Conservation (phyloP, 148 eudicot genomes). For the Persicaria tinctoria region DNA sequence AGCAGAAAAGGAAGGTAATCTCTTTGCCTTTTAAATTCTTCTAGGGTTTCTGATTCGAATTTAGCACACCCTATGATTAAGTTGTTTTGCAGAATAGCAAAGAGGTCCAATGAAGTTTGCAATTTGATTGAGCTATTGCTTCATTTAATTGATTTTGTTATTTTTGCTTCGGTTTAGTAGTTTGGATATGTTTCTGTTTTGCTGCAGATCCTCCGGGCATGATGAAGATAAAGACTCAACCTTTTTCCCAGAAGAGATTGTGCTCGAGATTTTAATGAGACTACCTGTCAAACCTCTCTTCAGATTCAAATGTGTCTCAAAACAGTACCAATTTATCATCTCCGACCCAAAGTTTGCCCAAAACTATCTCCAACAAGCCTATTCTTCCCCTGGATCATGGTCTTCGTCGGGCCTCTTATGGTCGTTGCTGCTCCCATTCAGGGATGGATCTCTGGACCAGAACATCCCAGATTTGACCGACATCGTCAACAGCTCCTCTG, state of each 20-base stretch:
- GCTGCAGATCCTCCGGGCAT: background rate
- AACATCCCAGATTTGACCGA: background rate
- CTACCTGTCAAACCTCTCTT: background rate
- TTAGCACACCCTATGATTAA: too few species aligned
- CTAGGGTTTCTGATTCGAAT: too few species aligned
- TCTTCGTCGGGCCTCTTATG: background rate
- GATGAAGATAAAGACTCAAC: background rate
- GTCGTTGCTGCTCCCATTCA: background rate
- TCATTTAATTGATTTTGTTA: too few species aligned
- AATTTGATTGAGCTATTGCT: too few species aligned
- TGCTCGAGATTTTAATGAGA: background rate
- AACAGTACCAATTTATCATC: background rate
- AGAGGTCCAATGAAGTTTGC: too few species aligned
- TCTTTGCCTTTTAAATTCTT: too few species aligned
- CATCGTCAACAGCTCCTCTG: background rate
- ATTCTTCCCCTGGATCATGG: background rate
- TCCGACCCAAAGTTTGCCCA: background rate
- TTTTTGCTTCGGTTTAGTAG: too few species aligned
- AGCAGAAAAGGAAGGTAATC: too few species aligned
- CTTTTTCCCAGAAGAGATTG: background rate
- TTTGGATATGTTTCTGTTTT: background rate
- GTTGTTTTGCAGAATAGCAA: too few species aligned
- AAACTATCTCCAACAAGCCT: background rate
- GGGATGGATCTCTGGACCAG: background rate
- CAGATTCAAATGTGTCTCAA: background rate